These are phyloP conservation scores for Babesia sp. DNA, from an alignment of 169 alveolate species.

Conservation along the genomic window DNA sequence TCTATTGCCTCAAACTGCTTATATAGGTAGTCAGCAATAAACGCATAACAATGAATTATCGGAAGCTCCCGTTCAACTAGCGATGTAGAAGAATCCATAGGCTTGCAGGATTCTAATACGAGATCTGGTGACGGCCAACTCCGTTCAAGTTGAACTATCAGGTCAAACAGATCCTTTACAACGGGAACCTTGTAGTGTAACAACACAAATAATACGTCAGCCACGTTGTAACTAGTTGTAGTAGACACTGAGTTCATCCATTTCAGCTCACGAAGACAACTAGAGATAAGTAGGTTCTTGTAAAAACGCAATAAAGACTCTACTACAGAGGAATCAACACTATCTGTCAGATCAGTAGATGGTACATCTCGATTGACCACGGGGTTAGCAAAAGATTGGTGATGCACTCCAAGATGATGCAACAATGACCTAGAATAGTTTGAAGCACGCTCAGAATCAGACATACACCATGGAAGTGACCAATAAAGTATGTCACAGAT, in stretches of 20 bases:
- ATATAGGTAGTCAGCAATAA: constrained; percentile 11
- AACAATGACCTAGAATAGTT: not conserved
- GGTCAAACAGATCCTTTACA: constrained; percentile 25
- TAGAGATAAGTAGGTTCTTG: constrained; percentile 12
- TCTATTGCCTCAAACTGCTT: constrained; percentile 1
- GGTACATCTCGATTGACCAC: too few relatives aligned
- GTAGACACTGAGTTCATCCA: not conserved
- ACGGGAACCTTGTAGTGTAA: not conserved
- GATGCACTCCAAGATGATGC: not conserved
- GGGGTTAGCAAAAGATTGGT: too few relatives aligned
- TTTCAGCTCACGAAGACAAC: constrained; percentile 9
- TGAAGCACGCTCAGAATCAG: not conserved
- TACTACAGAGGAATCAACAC: too few relatives aligned
- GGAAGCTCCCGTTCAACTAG: not conserved
- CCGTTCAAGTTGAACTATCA: not conserved
- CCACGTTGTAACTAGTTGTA: not conserved
- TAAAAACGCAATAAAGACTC: constrained; percentile 5
- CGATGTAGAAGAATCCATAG: not conserved
- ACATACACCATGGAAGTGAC: constrained; percentile 13
- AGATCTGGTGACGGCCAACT: not conserved
- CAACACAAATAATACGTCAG: constrained; percentile 12
- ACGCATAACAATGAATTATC: constrained; percentile 14
- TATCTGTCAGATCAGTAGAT: too few relatives aligned
- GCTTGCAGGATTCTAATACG: not conserved
- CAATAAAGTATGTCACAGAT: constrained; percentile 20